Conservation (phyloP, 345 rosid genomes). For the Arabis hirsuta region DNA sequence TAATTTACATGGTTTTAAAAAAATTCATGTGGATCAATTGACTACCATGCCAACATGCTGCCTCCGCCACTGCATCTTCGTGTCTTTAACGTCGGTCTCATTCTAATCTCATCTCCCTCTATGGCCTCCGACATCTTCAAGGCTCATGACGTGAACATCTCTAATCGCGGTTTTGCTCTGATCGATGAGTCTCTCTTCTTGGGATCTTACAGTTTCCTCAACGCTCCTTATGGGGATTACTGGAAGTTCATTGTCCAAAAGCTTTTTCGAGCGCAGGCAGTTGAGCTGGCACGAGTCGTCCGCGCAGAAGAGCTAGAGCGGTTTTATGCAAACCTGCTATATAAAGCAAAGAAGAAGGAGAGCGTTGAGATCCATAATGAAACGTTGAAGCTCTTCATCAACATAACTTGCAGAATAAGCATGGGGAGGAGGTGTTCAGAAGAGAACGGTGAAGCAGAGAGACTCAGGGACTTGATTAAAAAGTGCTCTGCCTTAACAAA, state of each 20-base stretch:
- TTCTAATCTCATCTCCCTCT: not conserved
- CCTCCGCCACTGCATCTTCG: too few species aligned
- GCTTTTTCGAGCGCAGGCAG: slow-evolving; percentile 11
- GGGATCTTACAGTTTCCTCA: not conserved
- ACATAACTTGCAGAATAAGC: slow-evolving; percentile 23
- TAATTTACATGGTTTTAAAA: too few species aligned
- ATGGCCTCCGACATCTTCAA: slow-evolving; percentile 2
- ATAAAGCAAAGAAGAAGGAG: slow-evolving; percentile 21
- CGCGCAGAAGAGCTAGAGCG: slow-evolving; percentile 10
- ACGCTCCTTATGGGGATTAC: slow-evolving; percentile 11
- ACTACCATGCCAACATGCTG: too few species aligned
- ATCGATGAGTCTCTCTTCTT: not conserved
- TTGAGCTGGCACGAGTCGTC: slow-evolving; percentile 2
- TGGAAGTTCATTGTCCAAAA: slow-evolving; percentile 17
- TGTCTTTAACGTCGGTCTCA: not conserved
- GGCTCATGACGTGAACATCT: not conserved
- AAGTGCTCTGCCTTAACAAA: slow-evolving; percentile 15
- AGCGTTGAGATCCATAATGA: slow-evolving; percentile 23
- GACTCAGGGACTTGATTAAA: not conserved
- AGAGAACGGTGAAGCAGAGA: slow-evolving; percentile 8
- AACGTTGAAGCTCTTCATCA: slow-evolving; percentile 15
- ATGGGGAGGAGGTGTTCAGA: slow-evolving; percentile 32
- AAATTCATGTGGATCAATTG: too few species aligned
- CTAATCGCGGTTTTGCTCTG: not conserved
- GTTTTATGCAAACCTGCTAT: slow-evolving; percentile 1